Percentiles rank a stretch among this genome's conserved stretches.
phyloP scores from a whole-genome alignment of 345 rosid species.

The Durio zibethinus region DNA sequence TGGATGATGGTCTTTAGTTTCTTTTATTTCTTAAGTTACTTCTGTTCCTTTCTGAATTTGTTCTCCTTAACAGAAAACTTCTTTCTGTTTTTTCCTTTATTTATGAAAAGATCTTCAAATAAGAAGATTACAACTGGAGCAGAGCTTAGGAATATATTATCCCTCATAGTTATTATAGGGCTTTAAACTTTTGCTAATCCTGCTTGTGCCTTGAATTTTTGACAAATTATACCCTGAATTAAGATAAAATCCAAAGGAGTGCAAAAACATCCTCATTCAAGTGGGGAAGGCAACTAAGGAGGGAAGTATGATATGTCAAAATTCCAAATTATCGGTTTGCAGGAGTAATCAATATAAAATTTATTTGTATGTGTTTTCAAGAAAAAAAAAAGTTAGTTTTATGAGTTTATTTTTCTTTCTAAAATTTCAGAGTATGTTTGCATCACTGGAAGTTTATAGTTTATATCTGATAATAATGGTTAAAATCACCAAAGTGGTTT shows the following conservation, averaged over 20 bases:
- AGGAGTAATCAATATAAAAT: not conserved
- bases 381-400: not conserved
- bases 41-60: not conserved
- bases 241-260: not conserved
- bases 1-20: not conserved
- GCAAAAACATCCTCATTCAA: not conserved
- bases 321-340: not conserved
- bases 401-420: not conserved
- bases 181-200: not conserved
- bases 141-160: not conserved
- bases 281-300: not conserved
- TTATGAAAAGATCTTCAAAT: not conserved
- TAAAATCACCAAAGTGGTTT: not conserved
- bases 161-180: not conserved
- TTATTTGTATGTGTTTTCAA: not conserved
- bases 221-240: not conserved
- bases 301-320: not conserved
- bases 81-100: not conserved
- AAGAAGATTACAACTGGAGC: not conserved
- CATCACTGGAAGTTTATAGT: not conserved
- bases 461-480: not conserved
- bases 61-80: not conserved
- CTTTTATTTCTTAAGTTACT: not conserved
- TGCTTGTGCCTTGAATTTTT: not conserved
- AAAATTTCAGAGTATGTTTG: not conserved